These are phyloP conservation scores for Hemisphaericaspora subhashii DNA, from an alignment of 1,139 yeast genomes.

Conservation along the genomic window DNA sequence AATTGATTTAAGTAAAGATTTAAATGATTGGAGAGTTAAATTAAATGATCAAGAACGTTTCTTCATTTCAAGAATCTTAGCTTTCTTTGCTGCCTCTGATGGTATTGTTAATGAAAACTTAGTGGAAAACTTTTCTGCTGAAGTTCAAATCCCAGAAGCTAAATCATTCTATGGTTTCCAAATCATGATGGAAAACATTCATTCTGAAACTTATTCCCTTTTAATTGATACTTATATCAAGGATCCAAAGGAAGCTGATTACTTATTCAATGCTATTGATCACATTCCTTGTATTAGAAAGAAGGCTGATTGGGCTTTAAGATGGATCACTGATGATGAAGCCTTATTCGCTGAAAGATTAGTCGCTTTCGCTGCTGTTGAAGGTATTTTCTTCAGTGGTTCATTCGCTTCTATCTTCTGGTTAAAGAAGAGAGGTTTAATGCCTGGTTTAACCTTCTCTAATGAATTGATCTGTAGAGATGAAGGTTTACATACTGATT, in stretches of 20 bases:
- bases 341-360: conserved; percentile 93
- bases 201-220: conserved; percentile 93
- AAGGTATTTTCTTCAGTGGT: conserved; percentile 97
- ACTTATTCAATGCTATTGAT: conserved; percentile 89
- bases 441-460: conserved; percentile 98
- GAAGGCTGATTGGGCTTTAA: conserved; percentile 97
- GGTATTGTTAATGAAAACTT: conserved; percentile 97
- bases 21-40: conserved; percentile 83
- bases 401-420: conserved; percentile 97
- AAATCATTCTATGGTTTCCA: conserved; percentile 99
- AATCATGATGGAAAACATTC: conserved; percentile 99
- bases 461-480: conserved; percentile 97
- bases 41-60: conserved; percentile 87
- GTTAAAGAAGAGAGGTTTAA: conserved; percentile 95
- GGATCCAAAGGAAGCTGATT: conserved; percentile 89
- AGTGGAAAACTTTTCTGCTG: conserved; percentile 95
- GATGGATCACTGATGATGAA: conserved; percentile 88
- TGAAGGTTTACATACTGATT: conserved; percentile 98
- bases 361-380: conserved; percentile 98
- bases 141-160: conserved; percentile 96
- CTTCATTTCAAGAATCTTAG: conserved; percentile 87
- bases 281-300: conserved; percentile 90
- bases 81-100: conserved; percentile 98
- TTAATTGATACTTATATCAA: conserved; percentile 92
- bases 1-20: conserved; percentile 91